A percentile compares a stretch with the other conserved stretches of the same genome.
These are phyloP conservation scores for Eucalyptus pauciflora DNA, from an alignment of 345 rosid species.

Conservation along the genomic window DNA sequence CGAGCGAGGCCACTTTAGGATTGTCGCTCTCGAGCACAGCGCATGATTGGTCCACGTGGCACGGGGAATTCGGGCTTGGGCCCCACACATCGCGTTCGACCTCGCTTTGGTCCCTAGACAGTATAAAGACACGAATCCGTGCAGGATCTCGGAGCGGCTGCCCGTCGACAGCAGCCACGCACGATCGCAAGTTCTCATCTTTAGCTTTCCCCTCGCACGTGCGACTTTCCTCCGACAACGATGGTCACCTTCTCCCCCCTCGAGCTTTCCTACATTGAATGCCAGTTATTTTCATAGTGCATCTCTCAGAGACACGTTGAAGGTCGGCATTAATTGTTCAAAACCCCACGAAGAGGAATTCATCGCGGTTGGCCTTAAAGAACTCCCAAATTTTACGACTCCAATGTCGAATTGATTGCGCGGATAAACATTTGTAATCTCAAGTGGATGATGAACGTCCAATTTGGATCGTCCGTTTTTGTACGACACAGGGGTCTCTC, in stretches of 20 bases:
- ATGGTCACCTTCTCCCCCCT: background rate
- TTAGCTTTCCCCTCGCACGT: background rate
- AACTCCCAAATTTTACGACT: background rate
- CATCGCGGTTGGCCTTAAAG: background rate
- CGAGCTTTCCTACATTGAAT: background rate
- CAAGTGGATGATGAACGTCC: background rate
- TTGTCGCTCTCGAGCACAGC: background rate
- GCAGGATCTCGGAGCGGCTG: background rate
- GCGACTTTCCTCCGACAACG: background rate
- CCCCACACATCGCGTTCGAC: background rate
- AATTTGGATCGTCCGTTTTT: background rate
- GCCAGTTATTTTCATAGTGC: background rate
- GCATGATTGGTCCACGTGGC: background rate
- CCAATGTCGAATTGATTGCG: background rate
- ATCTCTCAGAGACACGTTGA: background rate
- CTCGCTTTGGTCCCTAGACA: background rate
- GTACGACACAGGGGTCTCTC: background rate
- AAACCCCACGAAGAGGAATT: too few species aligned
- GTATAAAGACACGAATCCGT: background rate
- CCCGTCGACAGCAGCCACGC: background rate
- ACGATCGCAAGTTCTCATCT: background rate
- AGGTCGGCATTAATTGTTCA: background rate
- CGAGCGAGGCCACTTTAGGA: background rate
- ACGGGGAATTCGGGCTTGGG: background rate
- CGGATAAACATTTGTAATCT: fast-evolving